Conservation (phyloP, 257 asterid species). For the Linaria vulgaris region DNA sequence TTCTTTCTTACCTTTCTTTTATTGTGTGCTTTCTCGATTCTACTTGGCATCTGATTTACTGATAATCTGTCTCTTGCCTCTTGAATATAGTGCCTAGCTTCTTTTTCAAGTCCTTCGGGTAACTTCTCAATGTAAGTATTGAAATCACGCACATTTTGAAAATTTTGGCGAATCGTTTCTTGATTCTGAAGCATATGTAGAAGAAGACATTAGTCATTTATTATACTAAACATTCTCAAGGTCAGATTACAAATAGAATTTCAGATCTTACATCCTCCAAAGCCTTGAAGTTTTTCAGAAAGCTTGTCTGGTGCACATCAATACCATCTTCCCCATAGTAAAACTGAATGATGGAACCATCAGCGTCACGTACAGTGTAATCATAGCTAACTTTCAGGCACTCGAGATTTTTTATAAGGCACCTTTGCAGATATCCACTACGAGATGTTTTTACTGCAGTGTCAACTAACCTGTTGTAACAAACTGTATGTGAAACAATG, state of each 20-base stretch:
- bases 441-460: conserved; percentile 99
- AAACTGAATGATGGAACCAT: conserved; percentile 92
- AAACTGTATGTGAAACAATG: conserved; percentile 24
- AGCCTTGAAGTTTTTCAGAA: conserved; percentile 79
- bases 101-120: conserved; percentile 75
- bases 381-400: conserved; percentile 88
- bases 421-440: conserved; percentile 95
- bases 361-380: conserved; percentile 93
- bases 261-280: conserved; percentile 60
- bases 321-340: conserved; percentile 95
- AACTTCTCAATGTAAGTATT: conserved; percentile 60
- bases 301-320: conserved; percentile 86
- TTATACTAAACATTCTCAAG: neutral
- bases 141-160: conserved; percentile 45
- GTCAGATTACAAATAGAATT: conserved; percentile 21
- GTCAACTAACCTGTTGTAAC: conserved; percentile 74
- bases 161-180: conserved; percentile 61
- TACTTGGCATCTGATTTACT: conserved; percentile 22
- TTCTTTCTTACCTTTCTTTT: conserved; percentile 35
- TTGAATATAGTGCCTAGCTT: conserved; percentile 43
- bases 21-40: conserved; percentile 22
- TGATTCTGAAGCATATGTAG: conserved; percentile 58
- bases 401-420: conserved; percentile 88
- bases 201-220: conserved; percentile 10
- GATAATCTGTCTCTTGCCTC: conserved; percentile 25